phyloP scores from a whole-genome alignment of 441 rosid species.

The Dalechampia spathulata region DNA sequence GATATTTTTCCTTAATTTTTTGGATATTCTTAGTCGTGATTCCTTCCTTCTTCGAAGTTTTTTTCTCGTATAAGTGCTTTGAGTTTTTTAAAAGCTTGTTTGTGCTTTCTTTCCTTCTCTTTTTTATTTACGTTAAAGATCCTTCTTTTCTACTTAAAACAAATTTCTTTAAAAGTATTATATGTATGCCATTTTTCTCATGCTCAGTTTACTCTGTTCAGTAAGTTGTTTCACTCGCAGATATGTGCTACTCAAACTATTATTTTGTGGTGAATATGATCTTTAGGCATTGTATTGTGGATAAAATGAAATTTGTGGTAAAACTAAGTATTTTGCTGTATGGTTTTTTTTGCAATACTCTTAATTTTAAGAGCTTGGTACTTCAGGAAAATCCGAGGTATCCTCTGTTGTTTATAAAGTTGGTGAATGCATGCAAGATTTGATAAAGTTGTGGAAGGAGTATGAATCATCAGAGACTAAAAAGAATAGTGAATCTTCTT shows the following conservation, averaged over 20 bases:
- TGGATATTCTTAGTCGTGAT: not conserved
- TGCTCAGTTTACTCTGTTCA: not conserved
- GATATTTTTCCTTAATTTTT: not conserved
- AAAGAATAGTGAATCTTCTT: conserved; percentile 56
- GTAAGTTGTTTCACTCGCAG: not conserved
- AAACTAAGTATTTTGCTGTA: not conserved
- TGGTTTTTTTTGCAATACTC: conserved; percentile 6
- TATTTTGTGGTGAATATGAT: conserved; percentile 12
- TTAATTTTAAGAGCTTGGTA: conserved; percentile 23
- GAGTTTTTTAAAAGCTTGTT: not conserved
- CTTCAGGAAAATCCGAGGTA: conserved; percentile 83
- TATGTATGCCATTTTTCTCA: not conserved
- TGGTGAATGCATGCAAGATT: conserved; percentile 99
- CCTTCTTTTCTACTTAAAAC: no score
- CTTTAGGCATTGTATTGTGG: conserved; percentile 9
- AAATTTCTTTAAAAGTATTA: not conserved
- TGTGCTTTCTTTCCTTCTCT: not conserved
- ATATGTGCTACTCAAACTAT: not conserved
- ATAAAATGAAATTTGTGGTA: not conserved
- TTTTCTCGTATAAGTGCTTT: not conserved
- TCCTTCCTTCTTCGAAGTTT: not conserved
- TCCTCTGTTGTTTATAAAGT: conserved; percentile 84
- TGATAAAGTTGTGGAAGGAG: conserved; percentile 92
- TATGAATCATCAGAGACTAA: conserved; percentile 63
- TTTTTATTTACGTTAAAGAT: no score